A percentile compares a stretch with the other conserved stretches of the same genome.
Conservation (phyloP, 352 stramenopile genomes). For the Globisporangium echinulatum region DNA sequence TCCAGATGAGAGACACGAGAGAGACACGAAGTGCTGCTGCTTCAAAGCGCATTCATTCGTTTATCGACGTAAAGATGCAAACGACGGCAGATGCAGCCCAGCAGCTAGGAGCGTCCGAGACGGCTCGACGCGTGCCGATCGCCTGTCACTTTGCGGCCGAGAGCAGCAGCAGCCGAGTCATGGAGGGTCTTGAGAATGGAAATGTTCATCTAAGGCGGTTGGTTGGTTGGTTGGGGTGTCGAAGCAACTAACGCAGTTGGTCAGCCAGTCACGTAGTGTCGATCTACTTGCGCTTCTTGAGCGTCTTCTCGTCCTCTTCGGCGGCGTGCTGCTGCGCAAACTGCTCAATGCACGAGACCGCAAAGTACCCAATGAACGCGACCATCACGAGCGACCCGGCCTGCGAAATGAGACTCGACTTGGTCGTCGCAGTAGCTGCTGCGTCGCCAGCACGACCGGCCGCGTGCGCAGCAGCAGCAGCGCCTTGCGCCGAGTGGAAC, state of each 20-base stretch:
- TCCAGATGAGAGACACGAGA: too few relatives aligned
- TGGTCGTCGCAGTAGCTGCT: slow-evolving; percentile 13
- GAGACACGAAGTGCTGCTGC: too few relatives aligned
- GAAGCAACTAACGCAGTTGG: too few relatives aligned
- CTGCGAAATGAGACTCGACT: slow-evolving; percentile 73
- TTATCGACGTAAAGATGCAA: too few relatives aligned
- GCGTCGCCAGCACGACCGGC: slow-evolving; percentile 18
- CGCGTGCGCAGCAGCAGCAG: slow-evolving; percentile 52
- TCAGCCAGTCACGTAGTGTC: background rate
- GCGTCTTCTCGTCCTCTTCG: slow-evolving; percentile 82
- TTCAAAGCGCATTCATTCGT: too few relatives aligned
- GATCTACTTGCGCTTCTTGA: slow-evolving; percentile 67
- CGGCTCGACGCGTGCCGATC: too few relatives aligned
- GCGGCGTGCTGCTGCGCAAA: slow-evolving; percentile 87
- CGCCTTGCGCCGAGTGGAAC: slow-evolving; percentile 72
- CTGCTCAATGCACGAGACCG: slow-evolving; percentile 87
- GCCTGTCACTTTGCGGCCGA: background rate
- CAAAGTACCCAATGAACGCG: slow-evolving; percentile 86
- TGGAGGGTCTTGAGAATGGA: background rate
- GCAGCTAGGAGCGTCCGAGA: too few relatives aligned
- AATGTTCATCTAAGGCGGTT: background rate
- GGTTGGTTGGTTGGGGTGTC: background rate
- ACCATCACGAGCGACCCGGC: slow-evolving; percentile 80
- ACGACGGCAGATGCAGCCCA: too few relatives aligned
- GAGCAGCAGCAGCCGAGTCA: background rate